Evolutionary conservation across 176 grass and related monocot genomes (phyloP), one percentile per base, ranked within the genome.

Genomic region (Phyllostachys edulis): DNA sequence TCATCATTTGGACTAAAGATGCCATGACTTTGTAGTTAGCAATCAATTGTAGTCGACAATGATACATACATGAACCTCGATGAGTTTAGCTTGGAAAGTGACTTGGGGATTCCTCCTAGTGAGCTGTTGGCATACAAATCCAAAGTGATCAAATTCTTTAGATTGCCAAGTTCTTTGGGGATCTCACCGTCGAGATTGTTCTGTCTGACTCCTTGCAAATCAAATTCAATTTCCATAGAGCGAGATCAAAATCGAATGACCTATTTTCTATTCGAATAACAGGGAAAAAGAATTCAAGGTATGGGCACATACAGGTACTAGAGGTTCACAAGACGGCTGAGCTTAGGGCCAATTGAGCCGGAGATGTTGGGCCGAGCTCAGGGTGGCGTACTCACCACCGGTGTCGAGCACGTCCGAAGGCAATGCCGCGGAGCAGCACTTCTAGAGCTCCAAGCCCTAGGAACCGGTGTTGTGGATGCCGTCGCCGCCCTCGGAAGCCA

Each of bases 291-390:
- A 72, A n/a, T 17, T 54, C 63, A 84, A 54, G 29, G 54, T 40
- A 47, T n/a, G 15, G 9, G 73, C 14, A 21, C 80, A 6, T 90
- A 98, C 96, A 98, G 73, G 85, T 95, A 95, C 80, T 92, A 90
- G 44, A 98, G 96, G 71, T 89, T 89, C 74, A 92, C 77, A 42
- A 98, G 96, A 17, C 90, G 91, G 71, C 93, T 91, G 12, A 98
- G 73, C 91, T 98, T 93, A 52, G 91, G 78, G 46, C 85, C 96
- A 15, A 98, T 82, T 69, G 96, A 82, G 52, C 96, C 96, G 9
- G 96, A 98, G 77, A 98, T 66, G 80, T 98, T 98, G 61, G 93
- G n/a, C n/a, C n/a, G n/a, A n/a, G n/a, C n/a, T n/a, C n/a, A n/a
- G n/a, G 10, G 87, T 84, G 78, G 90, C 62, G 77, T 63, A 73